Conservation (phyloP, 352 stramenopile genomes). For the Phytophthora megakarya region DNA sequence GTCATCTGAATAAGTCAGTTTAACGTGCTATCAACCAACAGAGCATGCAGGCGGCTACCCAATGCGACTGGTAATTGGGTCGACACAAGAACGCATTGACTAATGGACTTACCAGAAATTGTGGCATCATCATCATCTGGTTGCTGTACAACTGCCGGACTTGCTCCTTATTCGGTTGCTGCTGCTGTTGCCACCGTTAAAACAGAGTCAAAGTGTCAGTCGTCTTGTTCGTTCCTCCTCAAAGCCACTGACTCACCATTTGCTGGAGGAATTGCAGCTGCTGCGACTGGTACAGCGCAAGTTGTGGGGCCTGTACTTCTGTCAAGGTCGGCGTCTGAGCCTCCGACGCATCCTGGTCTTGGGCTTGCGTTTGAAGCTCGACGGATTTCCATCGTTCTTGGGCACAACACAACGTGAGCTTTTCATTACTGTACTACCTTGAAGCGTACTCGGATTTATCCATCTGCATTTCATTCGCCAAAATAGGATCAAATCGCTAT, state of each 20-base stretch:
- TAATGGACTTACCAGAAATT: slow-evolving; percentile 66
- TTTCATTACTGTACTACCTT: slow-evolving; percentile 12
- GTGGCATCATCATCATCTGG: slow-evolving; percentile 84
- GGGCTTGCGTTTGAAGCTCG: slow-evolving; percentile 38
- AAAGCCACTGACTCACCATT: slow-evolving; percentile 44
- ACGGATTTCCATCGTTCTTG: slow-evolving; percentile 25
- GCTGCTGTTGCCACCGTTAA: slow-evolving; percentile 28
- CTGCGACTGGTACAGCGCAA: slow-evolving; percentile 80
- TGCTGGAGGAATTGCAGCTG: slow-evolving; percentile 82
- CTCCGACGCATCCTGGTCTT: slow-evolving; percentile 6
- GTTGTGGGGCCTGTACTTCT: slow-evolving; percentile 46
- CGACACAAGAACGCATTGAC: slow-evolving; percentile 8
- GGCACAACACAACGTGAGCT: background rate
- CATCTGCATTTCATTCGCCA: background rate
- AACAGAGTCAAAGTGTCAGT: slow-evolving; percentile 7
- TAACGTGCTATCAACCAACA: slow-evolving; percentile 4
- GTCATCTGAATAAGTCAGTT: slow-evolving; percentile 51
- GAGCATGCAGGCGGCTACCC: slow-evolving; percentile 24
- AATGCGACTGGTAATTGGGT: slow-evolving; percentile 18
- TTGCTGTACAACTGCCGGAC: slow-evolving; percentile 72
- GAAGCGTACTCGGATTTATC: background rate
- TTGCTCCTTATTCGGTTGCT: slow-evolving; percentile 80
- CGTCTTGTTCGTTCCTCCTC: background rate
- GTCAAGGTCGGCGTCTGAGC: slow-evolving; percentile 18
- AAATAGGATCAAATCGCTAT: background rate